Percentiles rank a stretch among this genome's conserved stretches.
These are phyloP conservation scores for Botrytis cinerea DNA, from an alignment of 2,329 filamentous ascomycete species.

Conservation along the genomic window DNA sequence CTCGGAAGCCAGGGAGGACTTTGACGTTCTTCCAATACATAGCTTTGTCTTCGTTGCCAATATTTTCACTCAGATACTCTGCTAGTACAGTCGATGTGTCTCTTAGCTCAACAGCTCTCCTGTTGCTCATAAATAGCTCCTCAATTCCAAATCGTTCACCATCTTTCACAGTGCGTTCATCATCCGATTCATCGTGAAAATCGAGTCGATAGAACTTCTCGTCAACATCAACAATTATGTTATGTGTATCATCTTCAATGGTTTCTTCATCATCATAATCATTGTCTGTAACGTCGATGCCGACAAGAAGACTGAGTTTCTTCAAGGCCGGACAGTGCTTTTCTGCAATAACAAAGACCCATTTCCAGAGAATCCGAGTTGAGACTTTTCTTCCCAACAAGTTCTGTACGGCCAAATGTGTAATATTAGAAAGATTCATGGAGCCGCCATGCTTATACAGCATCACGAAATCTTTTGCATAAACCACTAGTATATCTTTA, in stretches of 20 bases:
- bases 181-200: background rate
- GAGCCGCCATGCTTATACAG: background rate
- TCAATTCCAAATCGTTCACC: background rate
- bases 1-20: background rate
- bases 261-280: background rate
- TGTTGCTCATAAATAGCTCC: background rate
- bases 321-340: background rate
- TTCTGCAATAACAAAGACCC: background rate
- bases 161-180: background rate
- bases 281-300: background rate
- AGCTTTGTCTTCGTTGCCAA: background rate
- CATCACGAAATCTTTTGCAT: background rate
- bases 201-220: background rate
- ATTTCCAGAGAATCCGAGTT: background rate
- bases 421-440: background rate
- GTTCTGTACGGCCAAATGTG: background rate
- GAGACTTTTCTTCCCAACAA: background rate
- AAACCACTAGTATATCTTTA: background rate
- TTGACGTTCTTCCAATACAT: background rate
- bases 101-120: background rate
- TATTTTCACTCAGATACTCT: background rate
- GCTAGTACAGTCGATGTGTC: background rate
- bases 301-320: background rate
- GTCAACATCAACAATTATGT: background rate
- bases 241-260: background rate